Conservation (phyloP, 768 basidiomycete species). For the Leccinum aurantiacum region DNA sequence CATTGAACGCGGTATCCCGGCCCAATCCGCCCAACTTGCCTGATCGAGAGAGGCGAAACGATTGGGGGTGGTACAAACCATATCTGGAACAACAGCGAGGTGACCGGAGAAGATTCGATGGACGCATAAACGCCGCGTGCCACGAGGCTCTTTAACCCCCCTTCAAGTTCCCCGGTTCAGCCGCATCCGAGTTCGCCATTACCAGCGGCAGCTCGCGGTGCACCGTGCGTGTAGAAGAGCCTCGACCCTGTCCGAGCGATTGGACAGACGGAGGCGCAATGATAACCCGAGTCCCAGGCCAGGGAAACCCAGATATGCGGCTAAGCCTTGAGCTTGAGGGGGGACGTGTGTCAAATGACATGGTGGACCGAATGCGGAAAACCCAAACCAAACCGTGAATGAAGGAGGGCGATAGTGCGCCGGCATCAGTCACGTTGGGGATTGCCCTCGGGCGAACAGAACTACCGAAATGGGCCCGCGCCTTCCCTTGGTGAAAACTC, state of each 20-base stretch:
- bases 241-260: background rate
- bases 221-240: background rate
- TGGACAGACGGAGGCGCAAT: background rate
- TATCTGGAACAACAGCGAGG: background rate
- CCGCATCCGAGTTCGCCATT: background rate
- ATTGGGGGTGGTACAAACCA: background rate
- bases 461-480: no score
- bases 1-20: background rate
- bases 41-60: background rate
- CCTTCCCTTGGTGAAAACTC: no score
- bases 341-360: slow-evolving; percentile 6
- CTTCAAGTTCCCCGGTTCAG: background rate
- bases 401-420: slow-evolving; percentile 19
- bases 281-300: background rate
- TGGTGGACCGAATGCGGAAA: slow-evolving; percentile 13
- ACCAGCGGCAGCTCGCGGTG: background rate
- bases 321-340: no score
- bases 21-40: background rate
- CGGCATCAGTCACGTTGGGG: no score
- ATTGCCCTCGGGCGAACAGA: no score
- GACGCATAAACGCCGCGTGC: background rate
- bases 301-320: background rate
- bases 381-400: slow-evolving; percentile 5
- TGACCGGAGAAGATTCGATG: background rate
- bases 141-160: slow-evolving; percentile 7